A percentile compares a stretch with the other conserved stretches of the same genome.
Evolutionary conservation across 345 rosid species (phyloP).

Genomic region (Zanthoxylum bungeanum): DNA sequence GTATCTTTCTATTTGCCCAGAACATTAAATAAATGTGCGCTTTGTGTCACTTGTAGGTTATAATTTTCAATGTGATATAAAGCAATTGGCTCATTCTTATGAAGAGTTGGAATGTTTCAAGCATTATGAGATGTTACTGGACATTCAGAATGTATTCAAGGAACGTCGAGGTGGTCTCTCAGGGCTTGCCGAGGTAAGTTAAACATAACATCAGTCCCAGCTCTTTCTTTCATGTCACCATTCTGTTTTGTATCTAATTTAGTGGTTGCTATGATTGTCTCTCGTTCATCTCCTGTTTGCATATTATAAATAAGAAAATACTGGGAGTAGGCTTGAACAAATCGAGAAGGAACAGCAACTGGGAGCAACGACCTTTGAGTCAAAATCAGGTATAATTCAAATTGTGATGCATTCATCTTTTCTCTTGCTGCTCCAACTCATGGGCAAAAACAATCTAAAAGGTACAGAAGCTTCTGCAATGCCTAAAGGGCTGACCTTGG

Average conservation of each 20-base stretch:
- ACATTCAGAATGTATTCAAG: constrained; percentile 69
- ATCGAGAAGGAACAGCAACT: constrained; percentile 80
- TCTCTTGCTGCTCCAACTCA: neutral
- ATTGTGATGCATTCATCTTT: neutral
- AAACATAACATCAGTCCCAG: neutral
- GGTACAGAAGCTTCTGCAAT: neutral
- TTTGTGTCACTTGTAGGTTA: constrained; percentile 53
- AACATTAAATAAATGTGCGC: neutral
- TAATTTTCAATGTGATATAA: constrained; percentile 77
- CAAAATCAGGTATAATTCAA: constrained; percentile 61
- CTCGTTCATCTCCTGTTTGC: neutral
- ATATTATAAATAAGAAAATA: constrained; percentile 51
- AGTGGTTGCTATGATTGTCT: constrained; percentile 5
- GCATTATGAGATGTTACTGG: constrained; percentile 77
- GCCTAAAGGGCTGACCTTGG: neutral
- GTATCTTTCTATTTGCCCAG: neutral
- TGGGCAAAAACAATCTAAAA: neutral
- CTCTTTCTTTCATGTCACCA: constrained; percentile 1
- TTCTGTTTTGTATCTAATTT: neutral
- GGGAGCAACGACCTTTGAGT: constrained; percentile 86
- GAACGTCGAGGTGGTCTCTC: constrained; percentile 77
- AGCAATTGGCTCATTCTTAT: constrained; percentile 63
- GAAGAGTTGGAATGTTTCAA: constrained; percentile 75
- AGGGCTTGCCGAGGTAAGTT: constrained; percentile 72
- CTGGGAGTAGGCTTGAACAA: constrained; percentile 89